phyloP scores from a whole-genome alignment of 2,329 filamentous ascomycete species.

The Colletotrichum camelliae region DNA sequence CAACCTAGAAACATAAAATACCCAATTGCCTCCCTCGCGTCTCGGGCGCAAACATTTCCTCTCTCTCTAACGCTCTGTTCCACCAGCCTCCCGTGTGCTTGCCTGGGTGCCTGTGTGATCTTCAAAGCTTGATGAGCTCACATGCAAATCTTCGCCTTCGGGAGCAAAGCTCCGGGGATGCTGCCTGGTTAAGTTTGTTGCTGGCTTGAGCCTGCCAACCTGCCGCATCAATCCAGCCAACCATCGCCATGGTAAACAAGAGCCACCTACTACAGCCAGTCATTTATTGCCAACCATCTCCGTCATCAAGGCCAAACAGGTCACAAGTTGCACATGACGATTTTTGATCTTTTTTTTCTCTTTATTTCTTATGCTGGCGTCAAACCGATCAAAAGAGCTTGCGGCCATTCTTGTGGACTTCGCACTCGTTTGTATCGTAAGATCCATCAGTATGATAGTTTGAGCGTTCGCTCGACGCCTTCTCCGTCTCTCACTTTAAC shows the following conservation, averaged over 20 bases:
- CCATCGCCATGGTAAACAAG: background rate
- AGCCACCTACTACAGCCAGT: background rate
- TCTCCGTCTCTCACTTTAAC: conserved; percentile 72
- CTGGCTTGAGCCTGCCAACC: conserved; percentile 6
- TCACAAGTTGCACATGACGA: conserved; percentile 7
- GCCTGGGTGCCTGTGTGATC: conserved; percentile 15
- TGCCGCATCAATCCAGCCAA: background rate
- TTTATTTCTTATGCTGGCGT: conserved; percentile 13
- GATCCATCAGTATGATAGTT: conserved; percentile 34
- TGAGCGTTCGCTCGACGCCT: conserved; percentile 67
- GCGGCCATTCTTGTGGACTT: conserved; percentile 7
- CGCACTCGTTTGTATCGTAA: conserved; percentile 18
- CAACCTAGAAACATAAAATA: conserved; percentile 8
- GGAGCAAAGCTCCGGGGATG: conserved; percentile 14
- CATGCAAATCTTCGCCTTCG: conserved; percentile 21
- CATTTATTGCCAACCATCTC: background rate
- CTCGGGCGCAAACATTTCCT: background rate
- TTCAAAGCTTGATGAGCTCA: conserved; percentile 21
- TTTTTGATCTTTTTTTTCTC: conserved; percentile 15
- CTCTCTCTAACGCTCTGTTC: background rate
- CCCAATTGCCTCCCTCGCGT: background rate
- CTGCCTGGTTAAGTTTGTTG: conserved; percentile 10
- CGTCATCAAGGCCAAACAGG: conserved; percentile 4
- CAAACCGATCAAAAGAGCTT: conserved; percentile 14
- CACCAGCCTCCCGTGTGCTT: background rate